Base-by-base conservation (phyloP, 371 early-diverging fungal genomes). In the Saksenaea vasiformis region DNA sequence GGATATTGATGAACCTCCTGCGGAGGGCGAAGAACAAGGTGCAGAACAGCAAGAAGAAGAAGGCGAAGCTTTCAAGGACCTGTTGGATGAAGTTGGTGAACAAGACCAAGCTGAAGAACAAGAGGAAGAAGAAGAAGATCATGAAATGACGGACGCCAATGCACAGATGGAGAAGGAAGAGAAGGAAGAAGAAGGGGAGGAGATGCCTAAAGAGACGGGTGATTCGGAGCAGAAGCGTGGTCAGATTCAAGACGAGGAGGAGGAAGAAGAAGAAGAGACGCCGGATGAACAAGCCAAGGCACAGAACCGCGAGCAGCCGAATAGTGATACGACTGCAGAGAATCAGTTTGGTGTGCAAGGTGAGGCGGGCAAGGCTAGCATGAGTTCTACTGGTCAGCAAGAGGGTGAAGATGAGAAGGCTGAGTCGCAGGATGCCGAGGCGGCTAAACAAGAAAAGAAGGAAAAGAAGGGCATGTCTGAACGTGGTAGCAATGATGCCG, bases 341-440 rank as follows among this genome's bases (percentile, higher is more conserved):
- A 78, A 84, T 61, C 86, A 88, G 60, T 87, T 89, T 77, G 91
- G 90, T 51, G 86, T 90, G 1, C 85, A 89, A 65, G 87, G 88
- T 15, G 83, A 86, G 57, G 72, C 85, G 27, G 89, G 87, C 44
- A 82, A 84, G 54, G 79, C 83, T 15, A 84, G 80, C 57, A 69
- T 77, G 58, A 80, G 80, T 37, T 74, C 79, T 39, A 70, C 74
- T 53, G 84, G 84, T 31, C 78, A 83, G 64, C 70, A 83, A 17
- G 83, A 85, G 61, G 82, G 73, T 13, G 71, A 76, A 37, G 66
- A 78, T 31, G 78, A 75, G 22, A 56, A 75, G 15, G 67, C 68
- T 31, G 77, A 78, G 24, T 69, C 81, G 5, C 69, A 61, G 36
- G 72, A 77, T 51, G 69, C 44, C 15, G 70, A 72, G 14, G 62